phyloP scores from a whole-genome alignment of 1,284 basidiomycete genomes.

The Tylopilus orsonianus region DNA sequence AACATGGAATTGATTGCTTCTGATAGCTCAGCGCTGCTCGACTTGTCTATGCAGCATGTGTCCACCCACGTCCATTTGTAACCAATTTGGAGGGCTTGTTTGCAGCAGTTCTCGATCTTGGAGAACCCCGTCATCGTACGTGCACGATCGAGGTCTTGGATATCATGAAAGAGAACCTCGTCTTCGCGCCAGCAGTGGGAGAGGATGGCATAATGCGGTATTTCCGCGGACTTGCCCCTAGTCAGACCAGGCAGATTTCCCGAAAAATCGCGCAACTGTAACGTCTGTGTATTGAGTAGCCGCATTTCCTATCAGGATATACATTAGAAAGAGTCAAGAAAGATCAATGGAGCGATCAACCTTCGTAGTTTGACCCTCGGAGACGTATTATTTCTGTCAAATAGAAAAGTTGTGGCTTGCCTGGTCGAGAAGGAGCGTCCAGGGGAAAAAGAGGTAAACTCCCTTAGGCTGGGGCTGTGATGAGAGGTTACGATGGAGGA shows the following conservation, averaged over 20 bases:
- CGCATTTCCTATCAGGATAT: neutral
- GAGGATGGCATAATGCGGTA: conserved; percentile 22
- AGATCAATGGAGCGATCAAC: too few species aligned
- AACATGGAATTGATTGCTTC: neutral
- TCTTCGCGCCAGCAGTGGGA: conserved; percentile 5
- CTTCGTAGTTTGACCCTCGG: too few species aligned
- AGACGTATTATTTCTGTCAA: too few species aligned
- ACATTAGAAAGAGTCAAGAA: too few species aligned
- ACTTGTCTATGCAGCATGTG: conserved; percentile 5
- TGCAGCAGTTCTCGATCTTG: conserved; percentile 9
- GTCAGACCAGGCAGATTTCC: neutral
- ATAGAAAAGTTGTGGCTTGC: too few species aligned
- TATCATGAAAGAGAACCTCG: conserved; percentile 10
- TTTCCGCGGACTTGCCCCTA: neutral
- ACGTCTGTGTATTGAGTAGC: neutral
- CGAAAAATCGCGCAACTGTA: neutral
- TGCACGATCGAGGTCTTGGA: conserved; percentile 2
- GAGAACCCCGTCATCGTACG: conserved; percentile 6
- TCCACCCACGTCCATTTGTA: conserved; percentile 9
- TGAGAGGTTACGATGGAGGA: too few species aligned
- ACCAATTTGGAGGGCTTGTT: conserved; percentile 5
- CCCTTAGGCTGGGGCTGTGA: too few species aligned
- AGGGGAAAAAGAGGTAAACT: too few species aligned
- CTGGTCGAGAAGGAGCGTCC: too few species aligned
- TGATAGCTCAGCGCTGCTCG: neutral